These are phyloP conservation scores for Ustilago tritici DNA, from an alignment of 1,284 basidiomycete species.

Conservation along the genomic window DNA sequence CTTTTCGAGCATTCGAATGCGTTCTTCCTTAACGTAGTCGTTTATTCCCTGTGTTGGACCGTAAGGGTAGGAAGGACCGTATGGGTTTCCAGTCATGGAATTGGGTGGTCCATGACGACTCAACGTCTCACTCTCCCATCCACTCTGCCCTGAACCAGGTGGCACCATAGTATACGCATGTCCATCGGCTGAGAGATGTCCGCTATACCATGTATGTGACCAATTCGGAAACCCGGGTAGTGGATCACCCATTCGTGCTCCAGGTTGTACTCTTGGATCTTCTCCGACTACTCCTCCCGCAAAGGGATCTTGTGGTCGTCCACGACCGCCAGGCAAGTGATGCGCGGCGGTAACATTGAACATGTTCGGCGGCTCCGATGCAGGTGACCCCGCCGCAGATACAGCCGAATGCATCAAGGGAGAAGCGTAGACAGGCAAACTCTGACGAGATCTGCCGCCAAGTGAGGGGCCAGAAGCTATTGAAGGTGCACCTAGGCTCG, in stretches of 20 bases:
- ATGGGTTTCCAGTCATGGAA: not conserved
- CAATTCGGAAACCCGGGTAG: constrained; percentile 55
- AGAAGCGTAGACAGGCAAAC: constrained; percentile 35
- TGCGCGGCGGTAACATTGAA: constrained; percentile 54
- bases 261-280: constrained; percentile 4
- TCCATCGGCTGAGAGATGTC: constrained; percentile 62
- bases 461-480: constrained; percentile 32
- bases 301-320: constrained; percentile 19
- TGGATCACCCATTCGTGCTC: constrained; percentile 33
- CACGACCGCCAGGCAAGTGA: constrained; percentile 35
- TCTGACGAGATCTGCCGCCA: constrained; percentile 30
- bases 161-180: constrained; percentile 61
- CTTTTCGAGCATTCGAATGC: constrained; percentile 62
- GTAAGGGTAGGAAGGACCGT: constrained; percentile 23
- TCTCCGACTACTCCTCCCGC: not conserved
- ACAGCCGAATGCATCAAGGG: constrained; percentile 22
- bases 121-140: constrained; percentile 62
- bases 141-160: constrained; percentile 50
- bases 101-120: constrained; percentile 18
- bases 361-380: constrained; percentile 46
- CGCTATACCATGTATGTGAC: constrained; percentile 59
- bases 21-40: constrained; percentile 59
- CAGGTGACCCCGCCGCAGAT: constrained; percentile 21
- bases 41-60: constrained; percentile 12
- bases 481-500: constrained; percentile 23